Conservation (phyloP, 495 filamentous ascomycete species). For the Penicillium goetzii region DNA sequence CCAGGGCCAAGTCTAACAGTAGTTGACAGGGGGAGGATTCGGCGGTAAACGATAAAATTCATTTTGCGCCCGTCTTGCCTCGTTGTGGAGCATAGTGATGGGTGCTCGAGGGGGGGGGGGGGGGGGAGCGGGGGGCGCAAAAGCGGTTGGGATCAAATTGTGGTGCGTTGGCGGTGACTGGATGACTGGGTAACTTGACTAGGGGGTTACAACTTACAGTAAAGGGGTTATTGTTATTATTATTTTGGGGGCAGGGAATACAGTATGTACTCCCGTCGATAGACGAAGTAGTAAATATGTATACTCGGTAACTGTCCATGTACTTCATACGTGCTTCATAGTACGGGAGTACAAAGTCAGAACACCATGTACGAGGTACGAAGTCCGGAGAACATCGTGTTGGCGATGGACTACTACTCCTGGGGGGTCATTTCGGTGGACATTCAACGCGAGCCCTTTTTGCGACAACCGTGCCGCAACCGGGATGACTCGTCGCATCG, state of each 20-base stretch:
- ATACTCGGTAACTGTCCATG: background rate
- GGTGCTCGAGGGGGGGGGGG: conserved; percentile 3
- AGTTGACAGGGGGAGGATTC: conserved; percentile 1
- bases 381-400: background rate
- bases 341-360: background rate
- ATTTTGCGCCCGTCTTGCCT: background rate
- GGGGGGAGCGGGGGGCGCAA: background rate
- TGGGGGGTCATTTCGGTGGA: background rate
- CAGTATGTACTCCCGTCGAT: background rate
- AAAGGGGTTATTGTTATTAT: background rate
- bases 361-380: background rate
- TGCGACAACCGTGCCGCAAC: conserved; percentile 26
- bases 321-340: background rate
- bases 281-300: background rate
- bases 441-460: background rate
- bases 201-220: background rate
- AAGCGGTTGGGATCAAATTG: conserved; percentile 14
- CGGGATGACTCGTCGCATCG: conserved; percentile 22
- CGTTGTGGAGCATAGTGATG: conserved; percentile 25
- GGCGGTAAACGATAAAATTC: conserved; percentile 2
- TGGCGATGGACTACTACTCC: background rate
- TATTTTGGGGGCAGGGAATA: background rate
- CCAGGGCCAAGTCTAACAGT: background rate
- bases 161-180: conserved; percentile 15
- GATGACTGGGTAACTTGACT: conserved; percentile 14